These are phyloP conservation scores for Spathaspora hagerdaliae DNA, from an alignment of 805 yeast species.

Conservation along the genomic window DNA sequence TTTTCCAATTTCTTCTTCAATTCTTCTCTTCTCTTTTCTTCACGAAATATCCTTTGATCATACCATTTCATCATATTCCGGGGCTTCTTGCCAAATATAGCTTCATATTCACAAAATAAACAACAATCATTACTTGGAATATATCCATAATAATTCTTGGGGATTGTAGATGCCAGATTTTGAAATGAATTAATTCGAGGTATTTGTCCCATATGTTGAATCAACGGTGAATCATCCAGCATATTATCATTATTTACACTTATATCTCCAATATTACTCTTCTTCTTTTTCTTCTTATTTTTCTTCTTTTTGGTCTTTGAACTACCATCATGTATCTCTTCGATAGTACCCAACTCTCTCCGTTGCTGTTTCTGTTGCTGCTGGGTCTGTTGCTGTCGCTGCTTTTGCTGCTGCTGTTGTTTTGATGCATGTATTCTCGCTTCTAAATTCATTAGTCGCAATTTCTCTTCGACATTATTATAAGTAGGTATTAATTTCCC, in stretches of 20 bases:
- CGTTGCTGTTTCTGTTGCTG: not conserved
- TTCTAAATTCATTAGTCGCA: slow-evolving; percentile 29
- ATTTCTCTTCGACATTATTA: slow-evolving; percentile 34
- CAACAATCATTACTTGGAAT: slow-evolving; percentile 25
- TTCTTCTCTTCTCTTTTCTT: slow-evolving; percentile 28
- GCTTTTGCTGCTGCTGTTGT: not conserved
- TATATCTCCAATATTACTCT: not conserved
- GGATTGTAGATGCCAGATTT: slow-evolving; percentile 1
- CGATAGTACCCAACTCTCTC: not conserved
- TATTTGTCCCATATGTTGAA: not conserved
- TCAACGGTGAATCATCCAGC: not conserved
- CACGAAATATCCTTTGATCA: slow-evolving; percentile 29
- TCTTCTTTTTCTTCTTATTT: slow-evolving; percentile 10
- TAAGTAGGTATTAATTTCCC: slow-evolving; percentile 40
- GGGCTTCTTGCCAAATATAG: slow-evolving; percentile 48
- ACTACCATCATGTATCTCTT: not conserved
- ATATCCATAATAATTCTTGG: slow-evolving; percentile 5
- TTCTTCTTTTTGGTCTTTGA: slow-evolving; percentile 19
- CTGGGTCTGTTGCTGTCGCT: not conserved
- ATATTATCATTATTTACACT: not conserved
- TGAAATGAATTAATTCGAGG: not conserved
- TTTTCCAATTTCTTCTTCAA: slow-evolving; percentile 33
- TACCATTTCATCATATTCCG: slow-evolving; percentile 49
- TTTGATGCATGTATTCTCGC: slow-evolving; percentile 6
- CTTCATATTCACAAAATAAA: slow-evolving; percentile 50